Evolutionary conservation across 2,329 filamentous ascomycete species (phyloP), one percentile per base, ranked within the genome.

Genomic region (Torrubiella hemipterigena): DNA sequence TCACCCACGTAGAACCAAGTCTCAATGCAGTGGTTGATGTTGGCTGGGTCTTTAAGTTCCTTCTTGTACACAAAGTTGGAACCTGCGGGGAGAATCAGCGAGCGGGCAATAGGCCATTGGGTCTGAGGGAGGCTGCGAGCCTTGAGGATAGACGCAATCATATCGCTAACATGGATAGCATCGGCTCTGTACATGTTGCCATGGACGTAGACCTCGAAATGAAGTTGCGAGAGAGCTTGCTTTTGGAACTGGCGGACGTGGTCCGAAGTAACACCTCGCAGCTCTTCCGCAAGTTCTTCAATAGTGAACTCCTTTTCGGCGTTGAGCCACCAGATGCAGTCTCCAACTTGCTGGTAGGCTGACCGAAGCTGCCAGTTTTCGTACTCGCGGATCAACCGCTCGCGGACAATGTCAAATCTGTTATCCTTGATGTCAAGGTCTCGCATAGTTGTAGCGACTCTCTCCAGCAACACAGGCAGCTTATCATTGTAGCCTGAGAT

Each of bases 401-500:
- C 91, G 52, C 93, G 93, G 54, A 94, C 74, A 43, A 96, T 86
- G 29, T 81, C 73, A 49, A 96, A 98, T 3, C 91, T 76, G 34
- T 93, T 86, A n/a, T 83, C 71, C 39, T 77, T 80, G 42, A 96
- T 70, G 22, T 86, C 74, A 5, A 96, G 64, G 45, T 94, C 82
- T 30, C 83, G 76, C 69, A 95, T 82, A 8, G 81, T 86, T 10
- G 76, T 59, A 17, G 94, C 63, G 4, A 96, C 83, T 51, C 94
- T 91, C 50, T 96, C 85, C 28, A 98, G 58, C 16, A 98, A 68
- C 1, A 95, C 85, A 0, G 81, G 67, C 47, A 98, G 75, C 61
- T 98, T 98, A 56, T 98, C 91, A 44, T 95, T 98, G 60, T 96
- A 98, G 0, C 91, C 91, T 17, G 76, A 78, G 4, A 96, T 72